phyloP scores from a whole-genome alignment of 2,329 filamentous ascomycete genomes.

The Plenodomus biglobosus region DNA sequence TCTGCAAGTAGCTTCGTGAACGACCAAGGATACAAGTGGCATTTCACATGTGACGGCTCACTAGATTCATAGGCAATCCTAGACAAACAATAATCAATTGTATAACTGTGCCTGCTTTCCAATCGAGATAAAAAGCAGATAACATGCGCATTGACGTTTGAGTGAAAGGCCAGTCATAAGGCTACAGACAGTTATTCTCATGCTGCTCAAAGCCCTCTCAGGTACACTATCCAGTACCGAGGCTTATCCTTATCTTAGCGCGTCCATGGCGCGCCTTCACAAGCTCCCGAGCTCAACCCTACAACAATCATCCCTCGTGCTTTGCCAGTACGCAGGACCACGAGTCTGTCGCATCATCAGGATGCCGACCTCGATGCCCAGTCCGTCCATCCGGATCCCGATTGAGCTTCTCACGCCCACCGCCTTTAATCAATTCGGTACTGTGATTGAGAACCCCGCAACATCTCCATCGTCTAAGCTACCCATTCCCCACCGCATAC shows the following conservation, averaged over 20 bases:
- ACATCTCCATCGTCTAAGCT: slow-evolving; percentile 49
- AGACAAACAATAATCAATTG: background rate
- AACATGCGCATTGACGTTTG: too few species aligned
- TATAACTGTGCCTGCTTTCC: too few species aligned
- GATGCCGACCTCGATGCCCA: slow-evolving; percentile 46
- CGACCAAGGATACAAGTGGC: background rate
- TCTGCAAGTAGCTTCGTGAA: slow-evolving; percentile 5
- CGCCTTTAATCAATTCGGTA: slow-evolving; percentile 77
- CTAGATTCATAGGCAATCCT: background rate
- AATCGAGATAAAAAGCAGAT: too few species aligned
- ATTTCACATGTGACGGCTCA: background rate
- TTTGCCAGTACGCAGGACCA: background rate
- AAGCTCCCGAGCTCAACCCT: slow-evolving; percentile 15
- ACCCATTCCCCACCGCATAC: slow-evolving; percentile 53
- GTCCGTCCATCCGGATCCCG: slow-evolving; percentile 52
- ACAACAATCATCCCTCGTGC: slow-evolving; percentile 1
- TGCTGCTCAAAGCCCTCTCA: background rate
- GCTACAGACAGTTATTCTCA: too few species aligned
- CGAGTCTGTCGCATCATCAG: slow-evolving; percentile 8
- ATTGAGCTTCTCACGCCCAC: slow-evolving; percentile 67
- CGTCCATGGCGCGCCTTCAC: slow-evolving; percentile 12
- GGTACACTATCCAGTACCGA: background rate
- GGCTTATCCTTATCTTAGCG: slow-evolving; percentile 12
- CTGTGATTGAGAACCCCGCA: slow-evolving; percentile 74
- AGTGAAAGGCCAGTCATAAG: too few species aligned